Conservation (phyloP, 1,284 basidiomycete genomes). For the Irpex sp. region DNA sequence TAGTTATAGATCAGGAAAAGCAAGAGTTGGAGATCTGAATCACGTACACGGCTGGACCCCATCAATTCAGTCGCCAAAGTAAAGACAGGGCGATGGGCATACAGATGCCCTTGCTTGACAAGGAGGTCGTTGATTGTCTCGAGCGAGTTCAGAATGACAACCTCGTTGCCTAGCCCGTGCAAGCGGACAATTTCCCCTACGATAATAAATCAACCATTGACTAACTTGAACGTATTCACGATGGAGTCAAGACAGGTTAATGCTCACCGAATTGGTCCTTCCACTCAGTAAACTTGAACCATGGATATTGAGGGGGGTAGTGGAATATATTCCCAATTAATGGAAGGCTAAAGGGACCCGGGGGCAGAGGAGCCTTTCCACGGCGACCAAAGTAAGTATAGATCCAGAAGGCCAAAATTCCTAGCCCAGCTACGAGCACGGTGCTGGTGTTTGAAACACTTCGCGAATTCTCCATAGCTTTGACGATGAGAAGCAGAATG, state of each 20-base stretch:
- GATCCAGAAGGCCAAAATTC: not conserved
- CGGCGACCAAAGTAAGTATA: not conserved
- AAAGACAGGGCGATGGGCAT: conserved; percentile 28
- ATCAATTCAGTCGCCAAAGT: conserved; percentile 1
- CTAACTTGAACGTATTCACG: not conserved
- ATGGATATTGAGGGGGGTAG: not conserved
- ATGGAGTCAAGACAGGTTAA: not conserved
- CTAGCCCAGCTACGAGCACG: no score
- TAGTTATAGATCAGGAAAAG: not conserved
- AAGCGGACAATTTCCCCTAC: conserved; percentile 22
- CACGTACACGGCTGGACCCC: conserved; percentile 1
- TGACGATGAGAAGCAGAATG: no score
- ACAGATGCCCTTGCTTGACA: conserved; percentile 46
- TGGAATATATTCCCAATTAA: not conserved
- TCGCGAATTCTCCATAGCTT: no score
- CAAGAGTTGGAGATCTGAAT: not conserved
- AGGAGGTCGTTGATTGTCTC: conserved; percentile 48
- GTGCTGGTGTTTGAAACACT: no score
- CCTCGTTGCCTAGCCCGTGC: conserved; percentile 26
- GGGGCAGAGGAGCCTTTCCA: not conserved
- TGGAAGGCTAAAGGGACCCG: not conserved
- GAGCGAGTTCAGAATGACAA: conserved; percentile 24
- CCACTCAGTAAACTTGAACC: not conserved
- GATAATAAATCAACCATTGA: not conserved
- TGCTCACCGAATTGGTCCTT: not conserved